Percentiles rank a stretch among this genome's conserved stretches.
Evolutionary conservation across 2,329 filamentous ascomycete species (phyloP).

Genomic region (Hymenoscyphus linearis): DNA sequence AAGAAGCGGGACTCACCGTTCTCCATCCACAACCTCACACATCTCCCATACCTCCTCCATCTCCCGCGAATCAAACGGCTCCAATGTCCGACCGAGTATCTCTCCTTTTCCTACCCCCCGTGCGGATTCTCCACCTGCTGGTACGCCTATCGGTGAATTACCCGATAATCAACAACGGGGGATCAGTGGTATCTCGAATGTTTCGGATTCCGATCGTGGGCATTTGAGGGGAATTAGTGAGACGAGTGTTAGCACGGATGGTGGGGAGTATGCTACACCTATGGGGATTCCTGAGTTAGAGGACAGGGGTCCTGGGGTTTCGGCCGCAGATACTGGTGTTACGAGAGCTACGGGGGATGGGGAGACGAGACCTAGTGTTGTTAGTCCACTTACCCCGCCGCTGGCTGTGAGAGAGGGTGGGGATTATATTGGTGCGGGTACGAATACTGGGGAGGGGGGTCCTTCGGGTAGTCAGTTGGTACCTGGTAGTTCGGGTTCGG

Average conservation of each 20-base stretch:
- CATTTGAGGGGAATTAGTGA: slow-evolving; percentile 27
- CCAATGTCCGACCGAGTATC: slow-evolving; percentile 7
- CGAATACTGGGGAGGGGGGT: too few species aligned
- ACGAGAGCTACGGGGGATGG: not conserved
- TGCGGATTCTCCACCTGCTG: slow-evolving; percentile 17
- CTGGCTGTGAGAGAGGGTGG: slow-evolving; percentile 6
- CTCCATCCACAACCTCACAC: slow-evolving; percentile 19
- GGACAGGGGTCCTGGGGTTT: not conserved
- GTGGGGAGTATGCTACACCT: slow-evolving; percentile 12
- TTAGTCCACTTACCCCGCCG: slow-evolving; percentile 24
- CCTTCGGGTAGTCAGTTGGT: not conserved
- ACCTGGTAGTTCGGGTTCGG: not conserved
- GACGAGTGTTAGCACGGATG: slow-evolving; percentile 23
- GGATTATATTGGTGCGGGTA: slow-evolving; percentile 18
- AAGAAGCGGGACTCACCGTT: slow-evolving; percentile 2
- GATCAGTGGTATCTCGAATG: slow-evolving; percentile 15
- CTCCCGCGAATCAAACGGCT: slow-evolving; percentile 8
- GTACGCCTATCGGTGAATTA: slow-evolving; percentile 2
- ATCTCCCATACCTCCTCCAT: slow-evolving; percentile 16
- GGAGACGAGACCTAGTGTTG: not conserved
- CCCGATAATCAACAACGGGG: slow-evolving; percentile 2
- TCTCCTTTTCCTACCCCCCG: slow-evolving; percentile 11
- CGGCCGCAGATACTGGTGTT: not conserved
- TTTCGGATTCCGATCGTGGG: slow-evolving; percentile 17
- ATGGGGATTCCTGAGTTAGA: not conserved